Evolutionary conservation across 2,329 filamentous ascomycete species (phyloP), one percentile per base, ranked within the genome.

Genomic region (Talaromyces albobiverticillius): DNA sequence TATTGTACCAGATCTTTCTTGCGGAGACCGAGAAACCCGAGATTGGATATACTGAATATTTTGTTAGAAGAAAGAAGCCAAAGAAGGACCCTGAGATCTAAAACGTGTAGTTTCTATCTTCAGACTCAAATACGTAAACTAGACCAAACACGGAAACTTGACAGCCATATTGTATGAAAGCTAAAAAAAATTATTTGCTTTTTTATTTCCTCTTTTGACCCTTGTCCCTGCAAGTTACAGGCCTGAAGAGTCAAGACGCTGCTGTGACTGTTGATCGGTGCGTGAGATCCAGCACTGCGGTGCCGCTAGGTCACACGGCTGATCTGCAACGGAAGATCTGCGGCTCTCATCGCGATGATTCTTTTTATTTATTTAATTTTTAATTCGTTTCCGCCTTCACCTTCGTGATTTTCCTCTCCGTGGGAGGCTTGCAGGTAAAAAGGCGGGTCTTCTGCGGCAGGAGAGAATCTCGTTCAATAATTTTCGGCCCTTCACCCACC

Each of bases 251-350:
- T n/a, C n/a, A 32, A 34, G 16, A 32, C n/a, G 18, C 18, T n/a
- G 32, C 20, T 49, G 26, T 42, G 46, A 41, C 22, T 46, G 52
- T 10, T 34, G 46, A 31, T 26, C 25, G 20, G 16, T 22, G 31
- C 52, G 25, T 23, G 23, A 46, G 52, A 54, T 45, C 52, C 53
- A 46, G 23, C 14, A 26, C 41, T 23, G 32, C 32, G 53, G 41
- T 50, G 46, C 46, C 31, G 31, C 46, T 11, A 43, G 25, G 52
- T 54, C 40, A 36, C 46, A 50, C 52, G 14, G 14, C 20, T 50
- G 46, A 54, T 54, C 38, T 42, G 36, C 46, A 31, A 42, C 14
- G 32, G 23, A 38, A 32, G 25, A 43, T 43, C 38, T 41, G 38
- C 26, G 48, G 48, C 38, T 43, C 48, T 54, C 41, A 22, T 51